These are phyloP conservation scores for Pistacia vera DNA, from an alignment of 345 rosid genomes.

Conservation along the genomic window DNA sequence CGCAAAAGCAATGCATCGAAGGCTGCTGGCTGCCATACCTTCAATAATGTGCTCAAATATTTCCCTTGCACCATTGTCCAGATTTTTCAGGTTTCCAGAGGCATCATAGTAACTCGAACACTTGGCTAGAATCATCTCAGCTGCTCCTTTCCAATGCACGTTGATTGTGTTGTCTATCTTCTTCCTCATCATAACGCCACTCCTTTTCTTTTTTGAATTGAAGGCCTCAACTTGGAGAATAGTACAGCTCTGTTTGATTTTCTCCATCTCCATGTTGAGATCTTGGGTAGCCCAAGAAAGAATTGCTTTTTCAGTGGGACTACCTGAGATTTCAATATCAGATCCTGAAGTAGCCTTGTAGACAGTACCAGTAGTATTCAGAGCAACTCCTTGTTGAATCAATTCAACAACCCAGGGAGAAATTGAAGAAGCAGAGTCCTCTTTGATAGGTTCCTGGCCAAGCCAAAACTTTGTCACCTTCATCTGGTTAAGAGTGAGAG, in stretches of 20 bases:
- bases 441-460: conserved; percentile 42
- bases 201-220: conserved; percentile 67
- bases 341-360: conserved; percentile 37
- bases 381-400: conserved; percentile 56
- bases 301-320: conserved; percentile 76
- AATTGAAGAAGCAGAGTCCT: conserved; percentile 18
- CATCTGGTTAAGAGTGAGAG: conserved; percentile 74
- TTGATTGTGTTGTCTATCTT: conserved; percentile 35
- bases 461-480: conserved; percentile 63
- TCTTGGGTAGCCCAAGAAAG: conserved; percentile 67
- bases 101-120: conserved; percentile 60
- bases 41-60: conserved; percentile 50
- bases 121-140: conserved; percentile 72
- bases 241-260: conserved; percentile 27
- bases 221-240: conserved; percentile 68
- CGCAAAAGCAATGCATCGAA: conserved; percentile 79
- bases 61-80: conserved; percentile 33
- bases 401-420: conserved; percentile 42
- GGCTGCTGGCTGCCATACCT: conserved; percentile 67
- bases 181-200: conserved; percentile 57
- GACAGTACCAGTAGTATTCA: conserved; percentile 67
- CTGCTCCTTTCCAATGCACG: conserved; percentile 82
- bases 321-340: conserved; percentile 49
- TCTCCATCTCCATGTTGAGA: conserved; percentile 43
- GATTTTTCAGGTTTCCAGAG: conserved; percentile 35